Conservation (phyloP, 805 yeast genomes). For the Wickerhamiella azymoides region DNA sequence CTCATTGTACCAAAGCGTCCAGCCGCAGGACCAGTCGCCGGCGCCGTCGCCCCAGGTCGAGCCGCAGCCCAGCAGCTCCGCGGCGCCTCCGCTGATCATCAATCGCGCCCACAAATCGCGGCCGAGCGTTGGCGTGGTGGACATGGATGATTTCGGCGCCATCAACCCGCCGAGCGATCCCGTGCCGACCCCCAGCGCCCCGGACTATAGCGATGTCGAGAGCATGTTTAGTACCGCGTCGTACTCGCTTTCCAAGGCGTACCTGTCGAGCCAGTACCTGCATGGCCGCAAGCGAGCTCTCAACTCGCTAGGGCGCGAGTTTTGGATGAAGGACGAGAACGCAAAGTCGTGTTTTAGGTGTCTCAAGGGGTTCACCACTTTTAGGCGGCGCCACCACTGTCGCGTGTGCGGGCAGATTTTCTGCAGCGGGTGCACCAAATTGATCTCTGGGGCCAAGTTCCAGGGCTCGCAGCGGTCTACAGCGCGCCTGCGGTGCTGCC, state of each 20-base stretch:
- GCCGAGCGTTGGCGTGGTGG: slow-evolving; percentile 10
- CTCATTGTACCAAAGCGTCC: slow-evolving; percentile 12
- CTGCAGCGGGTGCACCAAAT: slow-evolving; percentile 67
- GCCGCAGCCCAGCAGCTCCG: not conserved
- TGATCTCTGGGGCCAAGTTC: slow-evolving; percentile 53
- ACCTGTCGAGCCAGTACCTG: slow-evolving; percentile 18
- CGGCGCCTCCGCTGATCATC: slow-evolving; percentile 1
- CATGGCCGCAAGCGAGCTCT: slow-evolving; percentile 15
- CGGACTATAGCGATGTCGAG: slow-evolving; percentile 14
- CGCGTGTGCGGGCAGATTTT: slow-evolving; percentile 93
- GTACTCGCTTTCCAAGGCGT: slow-evolving; percentile 17
- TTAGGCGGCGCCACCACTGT: slow-evolving; percentile 88
- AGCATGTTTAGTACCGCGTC: slow-evolving; percentile 16
- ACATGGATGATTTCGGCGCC: slow-evolving; percentile 5
- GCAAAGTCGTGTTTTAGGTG: slow-evolving; percentile 81
- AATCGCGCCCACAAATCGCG: slow-evolving; percentile 2
- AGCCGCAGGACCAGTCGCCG: slow-evolving; percentile 9
- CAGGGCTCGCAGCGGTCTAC: slow-evolving; percentile 33
- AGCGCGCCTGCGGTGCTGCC: slow-evolving; percentile 16
- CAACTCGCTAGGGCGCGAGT: slow-evolving; percentile 45
- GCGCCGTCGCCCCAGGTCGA: not conserved
- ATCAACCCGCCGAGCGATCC: slow-evolving; percentile 12
- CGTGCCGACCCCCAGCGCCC: slow-evolving; percentile 4
- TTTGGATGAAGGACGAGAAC: slow-evolving; percentile 94
- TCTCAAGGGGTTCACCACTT: slow-evolving; percentile 55